Conservation (phyloP, 371 early-diverging fungal species). For the Rhizopus microsporus region DNA sequence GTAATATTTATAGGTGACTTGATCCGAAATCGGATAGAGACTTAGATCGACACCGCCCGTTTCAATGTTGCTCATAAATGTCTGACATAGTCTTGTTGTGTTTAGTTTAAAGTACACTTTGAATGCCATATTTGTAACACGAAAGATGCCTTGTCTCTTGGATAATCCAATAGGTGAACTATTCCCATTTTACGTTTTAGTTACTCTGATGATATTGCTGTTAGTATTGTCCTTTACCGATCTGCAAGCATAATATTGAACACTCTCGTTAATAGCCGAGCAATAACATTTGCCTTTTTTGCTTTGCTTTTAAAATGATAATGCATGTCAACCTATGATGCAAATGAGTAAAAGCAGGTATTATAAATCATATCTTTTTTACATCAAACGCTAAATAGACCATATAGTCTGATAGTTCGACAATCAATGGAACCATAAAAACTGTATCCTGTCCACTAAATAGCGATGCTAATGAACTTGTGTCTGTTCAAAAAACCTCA, state of each 20-base stretch:
- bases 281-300: constrained; percentile 28
- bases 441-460: constrained; percentile 25
- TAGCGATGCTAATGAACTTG: constrained; percentile 22
- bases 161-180: constrained; percentile 42
- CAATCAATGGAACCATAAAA: constrained; percentile 22
- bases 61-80: constrained; percentile 53
- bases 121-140: constrained; percentile 57
- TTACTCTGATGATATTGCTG: not conserved
- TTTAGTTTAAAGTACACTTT: constrained; percentile 54
- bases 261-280: constrained; percentile 24
- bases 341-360: not conserved
- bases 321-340: constrained; percentile 19
- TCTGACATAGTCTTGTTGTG: constrained; percentile 47
- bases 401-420: constrained; percentile 15
- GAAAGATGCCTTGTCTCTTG: constrained; percentile 52
- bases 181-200: not conserved
- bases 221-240: constrained; percentile 5
- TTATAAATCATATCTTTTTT: not conserved
- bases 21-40: constrained; percentile 53
- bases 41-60: constrained; percentile 42
- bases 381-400: constrained; percentile 25
- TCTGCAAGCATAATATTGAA: constrained; percentile 35
- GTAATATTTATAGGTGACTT: constrained; percentile 60
- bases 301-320: constrained; percentile 20
- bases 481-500: not conserved